Base-by-base conservation (phyloP, 768 basidiomycete genomes). In the Hygrocybe coccinea region DNA sequence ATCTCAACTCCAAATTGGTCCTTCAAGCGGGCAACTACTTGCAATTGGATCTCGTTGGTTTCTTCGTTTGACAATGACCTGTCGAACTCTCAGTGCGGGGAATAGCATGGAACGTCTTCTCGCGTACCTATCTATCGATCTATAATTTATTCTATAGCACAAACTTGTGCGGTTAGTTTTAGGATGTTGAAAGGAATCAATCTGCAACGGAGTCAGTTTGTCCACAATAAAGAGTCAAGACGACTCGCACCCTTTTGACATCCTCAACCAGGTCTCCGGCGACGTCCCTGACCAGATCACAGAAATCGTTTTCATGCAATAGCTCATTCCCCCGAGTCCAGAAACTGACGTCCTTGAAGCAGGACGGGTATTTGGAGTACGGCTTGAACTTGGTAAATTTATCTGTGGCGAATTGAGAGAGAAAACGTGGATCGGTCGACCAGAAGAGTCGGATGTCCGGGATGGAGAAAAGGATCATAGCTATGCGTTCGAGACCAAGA, bases 371-470 rank as follows among this genome's bases (percentile, higher is more conserved):
- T 71, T 86, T 91, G 11, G 93, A 95, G 72, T 94, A 98, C 0
- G 92, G 84, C 64, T 85, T 84, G 80, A 98, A 99, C 1, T 83
- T 79, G 10, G 79, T 82, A 60, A 99, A 89, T 57, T 84, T 70
- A 8, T 87, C 91, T 43, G 81, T 74, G 38, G 76, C 70, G 70
- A 99, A 99, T 63, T 99, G 97, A 11, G 82, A 79, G 24, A 87
- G 74, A 79, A 99, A 99, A 11, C 95, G 86, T 15, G 80, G 64
- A 65, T 99, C 97, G 48, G 74, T 71, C 2, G 94, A 94, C 97
- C 97, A 99, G 79, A 99, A 99, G 12, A 99, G 76, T 15, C 97
- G 88, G 67, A 99, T 98, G 69, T 99, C 97, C 8, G 95, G 97
- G 51, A 99, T 95, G 12, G 86, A 87, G 74, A 87, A 98, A 46